A percentile compares a stretch with the other conserved stretches of the same genome.
Evolutionary conservation across 1,284 basidiomycete genomes (phyloP).

Genomic region (Rhodotorula sp.): DNA sequence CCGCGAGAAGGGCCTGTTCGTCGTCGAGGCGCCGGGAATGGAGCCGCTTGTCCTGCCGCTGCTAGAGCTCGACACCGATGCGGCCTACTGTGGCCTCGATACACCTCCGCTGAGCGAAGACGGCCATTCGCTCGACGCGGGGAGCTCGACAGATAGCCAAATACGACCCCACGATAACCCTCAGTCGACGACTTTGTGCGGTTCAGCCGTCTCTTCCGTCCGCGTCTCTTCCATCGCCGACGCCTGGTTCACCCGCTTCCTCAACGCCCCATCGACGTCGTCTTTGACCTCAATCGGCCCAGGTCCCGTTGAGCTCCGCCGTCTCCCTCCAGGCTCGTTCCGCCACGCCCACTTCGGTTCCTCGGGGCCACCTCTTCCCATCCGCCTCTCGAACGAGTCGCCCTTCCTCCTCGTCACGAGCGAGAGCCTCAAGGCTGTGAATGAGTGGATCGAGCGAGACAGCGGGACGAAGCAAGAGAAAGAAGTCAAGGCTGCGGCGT

Average conservation of each 20-base stretch:
- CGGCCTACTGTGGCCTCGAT: background rate
- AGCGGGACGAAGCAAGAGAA: background rate
- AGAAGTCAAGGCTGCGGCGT: conserved; percentile 1
- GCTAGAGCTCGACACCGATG: background rate
- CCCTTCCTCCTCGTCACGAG: conserved; percentile 37
- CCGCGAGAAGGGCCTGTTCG: background rate
- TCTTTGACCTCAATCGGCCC: background rate
- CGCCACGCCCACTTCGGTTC: conserved; percentile 32
- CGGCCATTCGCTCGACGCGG: background rate
- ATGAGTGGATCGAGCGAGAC: conserved; percentile 15
- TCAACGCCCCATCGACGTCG: conserved; percentile 6
- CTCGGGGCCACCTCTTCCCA: conserved; percentile 13
- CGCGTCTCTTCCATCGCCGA: conserved; percentile 16
- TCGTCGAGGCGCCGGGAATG: conserved; percentile 24
- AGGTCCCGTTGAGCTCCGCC: conserved; percentile 11
- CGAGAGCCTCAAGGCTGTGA: conserved; percentile 17
- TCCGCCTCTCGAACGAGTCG: conserved; percentile 35
- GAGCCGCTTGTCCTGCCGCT: conserved; percentile 18
- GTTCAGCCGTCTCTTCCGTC: conserved; percentile 5
- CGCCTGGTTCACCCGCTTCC: conserved; percentile 28
- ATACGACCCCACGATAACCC: background rate
- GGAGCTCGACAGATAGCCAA: background rate
- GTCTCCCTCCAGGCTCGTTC: conserved; percentile 1
- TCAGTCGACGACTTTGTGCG: conserved; percentile 13
- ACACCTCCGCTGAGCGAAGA: conserved; percentile 6